Percentiles rank a stretch among this genome's conserved stretches.
Evolutionary conservation across 1,284 basidiomycete species (phyloP).

Genomic region (Fomitopsis pinicola): DNA sequence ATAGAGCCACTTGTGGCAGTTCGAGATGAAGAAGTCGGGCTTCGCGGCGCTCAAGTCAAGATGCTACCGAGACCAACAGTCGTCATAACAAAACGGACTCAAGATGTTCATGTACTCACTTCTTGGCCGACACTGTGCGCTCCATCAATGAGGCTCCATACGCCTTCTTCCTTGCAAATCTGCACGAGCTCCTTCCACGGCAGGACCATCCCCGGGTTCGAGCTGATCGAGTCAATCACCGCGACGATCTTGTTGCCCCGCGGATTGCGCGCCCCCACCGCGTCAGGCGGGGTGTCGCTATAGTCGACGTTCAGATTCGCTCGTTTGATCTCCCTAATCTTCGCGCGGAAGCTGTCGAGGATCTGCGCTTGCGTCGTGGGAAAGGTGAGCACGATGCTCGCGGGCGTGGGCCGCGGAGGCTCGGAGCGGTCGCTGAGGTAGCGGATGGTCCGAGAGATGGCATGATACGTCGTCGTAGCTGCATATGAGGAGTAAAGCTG

Average conservation of each 20-base stretch:
- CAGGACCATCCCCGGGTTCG: slow-evolving; percentile 65
- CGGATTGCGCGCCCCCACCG: neutral
- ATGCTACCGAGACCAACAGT: slow-evolving; percentile 24
- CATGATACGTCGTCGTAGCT: slow-evolving; percentile 50
- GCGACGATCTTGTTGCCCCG: slow-evolving; percentile 55
- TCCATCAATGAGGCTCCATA: slow-evolving; percentile 74
- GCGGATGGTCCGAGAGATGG: slow-evolving; percentile 53
- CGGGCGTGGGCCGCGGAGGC: slow-evolving; percentile 14
- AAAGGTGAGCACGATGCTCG: slow-evolving; percentile 20
- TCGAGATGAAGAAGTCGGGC: slow-evolving; percentile 83
- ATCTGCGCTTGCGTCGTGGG: slow-evolving; percentile 64
- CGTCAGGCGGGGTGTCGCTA: slow-evolving; percentile 20
- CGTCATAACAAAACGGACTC: neutral
- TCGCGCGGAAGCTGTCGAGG: slow-evolving; percentile 46
- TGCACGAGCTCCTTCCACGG: slow-evolving; percentile 80
- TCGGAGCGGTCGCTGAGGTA: slow-evolving; percentile 51
- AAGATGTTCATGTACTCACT: slow-evolving; percentile 7
- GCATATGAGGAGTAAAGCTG: neutral
- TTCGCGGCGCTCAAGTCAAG: slow-evolving; percentile 55
- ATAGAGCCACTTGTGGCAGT: slow-evolving; percentile 84
- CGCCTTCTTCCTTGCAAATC: slow-evolving; percentile 65
- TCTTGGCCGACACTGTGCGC: slow-evolving; percentile 76
- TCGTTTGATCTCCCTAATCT: slow-evolving; percentile 33
- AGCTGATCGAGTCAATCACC: slow-evolving; percentile 72
- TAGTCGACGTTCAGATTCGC: slow-evolving; percentile 21